Conservation (phyloP, 1,139 yeast species). For the Nadsonia starkeyi-henricii region DNA sequence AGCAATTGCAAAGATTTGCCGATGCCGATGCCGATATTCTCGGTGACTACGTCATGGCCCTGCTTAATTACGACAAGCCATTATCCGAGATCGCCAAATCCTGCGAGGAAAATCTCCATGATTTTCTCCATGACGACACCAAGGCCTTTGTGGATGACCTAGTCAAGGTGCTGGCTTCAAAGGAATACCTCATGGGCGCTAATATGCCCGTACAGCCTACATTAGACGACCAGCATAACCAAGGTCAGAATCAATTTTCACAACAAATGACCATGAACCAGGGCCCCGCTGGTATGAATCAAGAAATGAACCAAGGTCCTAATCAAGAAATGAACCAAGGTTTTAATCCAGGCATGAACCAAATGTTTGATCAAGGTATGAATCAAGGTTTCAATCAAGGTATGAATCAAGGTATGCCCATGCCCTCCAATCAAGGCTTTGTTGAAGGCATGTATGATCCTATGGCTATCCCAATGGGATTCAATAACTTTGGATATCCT, state of each 20-base stretch:
- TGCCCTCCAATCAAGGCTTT: conserved; percentile 15
- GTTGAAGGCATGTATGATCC: conserved; percentile 1
- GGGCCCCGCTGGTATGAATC: too few relatives aligned
- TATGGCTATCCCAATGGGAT: background rate
- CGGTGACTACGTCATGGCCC: conserved; percentile 32
- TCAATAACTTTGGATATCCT: conserved; percentile 1
- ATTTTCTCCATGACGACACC: conserved; percentile 21
- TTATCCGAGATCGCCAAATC: conserved; percentile 20
- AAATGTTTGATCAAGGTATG: too few relatives aligned
- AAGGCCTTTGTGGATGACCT: conserved; percentile 16
- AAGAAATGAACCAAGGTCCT: too few relatives aligned
- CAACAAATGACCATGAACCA: too few relatives aligned
- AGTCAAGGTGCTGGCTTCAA: conserved; percentile 15
- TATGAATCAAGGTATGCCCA: conserved; percentile 9
- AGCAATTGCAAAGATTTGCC: conserved; percentile 19
- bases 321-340: too few relatives aligned
- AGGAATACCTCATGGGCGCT: background rate
- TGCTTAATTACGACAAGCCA: conserved; percentile 27
- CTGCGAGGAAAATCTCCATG: conserved; percentile 26
- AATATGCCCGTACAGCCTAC: background rate
- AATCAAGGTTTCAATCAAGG: too few relatives aligned
- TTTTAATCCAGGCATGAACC: too few relatives aligned
- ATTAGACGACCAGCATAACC: too few relatives aligned
- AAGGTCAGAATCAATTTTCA: too few relatives aligned
- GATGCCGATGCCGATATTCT: conserved; percentile 33